Percentiles rank a stretch among this genome's conserved stretches.
phyloP scores from a whole-genome alignment of 148 eudicot species.

The Spergularia marina region DNA sequence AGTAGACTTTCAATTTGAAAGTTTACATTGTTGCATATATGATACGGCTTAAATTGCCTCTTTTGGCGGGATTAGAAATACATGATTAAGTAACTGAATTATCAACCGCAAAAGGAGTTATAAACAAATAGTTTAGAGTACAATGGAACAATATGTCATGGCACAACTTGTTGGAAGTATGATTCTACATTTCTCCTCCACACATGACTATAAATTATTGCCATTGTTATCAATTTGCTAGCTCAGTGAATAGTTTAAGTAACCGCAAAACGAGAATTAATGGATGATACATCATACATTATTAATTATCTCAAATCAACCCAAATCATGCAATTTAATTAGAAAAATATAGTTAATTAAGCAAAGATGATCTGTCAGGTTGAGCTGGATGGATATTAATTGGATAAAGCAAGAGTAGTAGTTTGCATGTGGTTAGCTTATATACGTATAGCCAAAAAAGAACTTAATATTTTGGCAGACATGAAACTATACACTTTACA shows the following conservation, averaged over 20 bases:
- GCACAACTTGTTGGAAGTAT: constrained; percentile 22
- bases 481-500: constrained; percentile 9
- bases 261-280: neutral
- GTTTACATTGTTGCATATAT: too few relatives aligned
- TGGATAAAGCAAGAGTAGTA: neutral
- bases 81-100: too few relatives aligned
- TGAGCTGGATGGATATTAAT: constrained; percentile 19
- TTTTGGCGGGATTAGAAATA: too few relatives aligned
- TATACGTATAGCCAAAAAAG: constrained; percentile 8
- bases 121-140: neutral
- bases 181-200: constrained; percentile 6
- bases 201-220: neutral
- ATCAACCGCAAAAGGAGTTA: neutral
- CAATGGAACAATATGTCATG: constrained; percentile 24
- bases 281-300: constrained; percentile 1
- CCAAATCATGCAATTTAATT: constrained; percentile 2
- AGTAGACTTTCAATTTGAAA: too few relatives aligned
- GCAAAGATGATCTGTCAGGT: constrained; percentile 4
- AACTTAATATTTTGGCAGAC: constrained; percentile 7
- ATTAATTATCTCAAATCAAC: neutral
- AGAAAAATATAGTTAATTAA: neutral
- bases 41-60: too few relatives aligned
- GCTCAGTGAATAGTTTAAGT: constrained; percentile 3
- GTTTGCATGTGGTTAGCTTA: constrained; percentile 19
- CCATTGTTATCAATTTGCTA: neutral